phyloP scores from a whole-genome alignment of 1,139 yeast genomes.

The Diutina sp. region DNA sequence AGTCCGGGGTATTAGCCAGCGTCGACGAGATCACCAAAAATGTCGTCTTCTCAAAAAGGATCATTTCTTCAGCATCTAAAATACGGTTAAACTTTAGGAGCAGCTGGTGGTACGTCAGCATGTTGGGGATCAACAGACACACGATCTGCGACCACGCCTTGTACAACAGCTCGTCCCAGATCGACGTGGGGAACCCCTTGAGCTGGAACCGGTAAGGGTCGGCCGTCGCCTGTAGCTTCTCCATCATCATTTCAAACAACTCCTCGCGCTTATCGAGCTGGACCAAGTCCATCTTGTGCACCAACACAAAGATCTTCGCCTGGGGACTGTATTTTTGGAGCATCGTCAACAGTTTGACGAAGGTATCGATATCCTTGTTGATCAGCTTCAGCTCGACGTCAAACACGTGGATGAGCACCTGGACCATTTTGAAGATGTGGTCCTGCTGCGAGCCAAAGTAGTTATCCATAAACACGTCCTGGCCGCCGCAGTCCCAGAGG shows the following conservation, averaged over 20 bases:
- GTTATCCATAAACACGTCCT: slow-evolving; percentile 68
- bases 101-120: slow-evolving; percentile 67
- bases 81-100: slow-evolving; percentile 62
- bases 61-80: slow-evolving; percentile 81
- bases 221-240: slow-evolving; percentile 64
- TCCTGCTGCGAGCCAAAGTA: slow-evolving; percentile 58
- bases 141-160: slow-evolving; percentile 97
- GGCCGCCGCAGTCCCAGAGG: slow-evolving; percentile 98
- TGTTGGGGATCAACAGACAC: slow-evolving; percentile 88
- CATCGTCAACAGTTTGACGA: slow-evolving; percentile 71
- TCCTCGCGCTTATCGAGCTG: slow-evolving; percentile 80
- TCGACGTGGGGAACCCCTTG: slow-evolving; percentile 89
- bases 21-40: slow-evolving; percentile 82
- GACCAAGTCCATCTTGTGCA: slow-evolving; percentile 95
- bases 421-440: slow-evolving; percentile 91
- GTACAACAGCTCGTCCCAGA: slow-evolving; percentile 94
- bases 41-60: slow-evolving; percentile 86
- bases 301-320: slow-evolving; percentile 80
- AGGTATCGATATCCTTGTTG: slow-evolving; percentile 85
- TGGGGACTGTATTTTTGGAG: slow-evolving; percentile 78
- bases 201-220: slow-evolving; percentile 66
- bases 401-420: slow-evolving; percentile 92
- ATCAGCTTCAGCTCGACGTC: slow-evolving; percentile 92
- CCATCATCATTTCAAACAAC: slow-evolving; percentile 74
- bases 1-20: slow-evolving; percentile 5